Conservation (phyloP, 2,329 filamentous ascomycete species). For the Botrytis fragariae region DNA sequence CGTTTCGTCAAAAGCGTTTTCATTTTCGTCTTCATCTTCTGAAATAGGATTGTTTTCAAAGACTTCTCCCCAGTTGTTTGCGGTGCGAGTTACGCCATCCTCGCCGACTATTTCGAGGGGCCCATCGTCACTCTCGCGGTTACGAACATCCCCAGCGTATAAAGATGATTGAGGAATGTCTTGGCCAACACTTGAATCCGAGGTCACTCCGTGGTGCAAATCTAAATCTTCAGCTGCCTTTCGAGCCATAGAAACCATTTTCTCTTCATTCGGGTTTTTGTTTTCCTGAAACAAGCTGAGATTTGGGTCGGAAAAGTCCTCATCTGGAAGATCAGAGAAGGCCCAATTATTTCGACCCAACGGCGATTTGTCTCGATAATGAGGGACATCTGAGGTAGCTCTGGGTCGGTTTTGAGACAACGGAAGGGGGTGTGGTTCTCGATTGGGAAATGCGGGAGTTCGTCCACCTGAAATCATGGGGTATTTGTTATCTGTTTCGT, state of each 20-base stretch:
- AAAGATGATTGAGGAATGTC: neutral
- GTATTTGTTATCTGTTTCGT: neutral
- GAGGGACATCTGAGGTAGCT: slow-evolving; percentile 57
- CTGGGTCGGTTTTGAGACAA: slow-evolving; percentile 43
- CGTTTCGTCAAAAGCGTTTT: slow-evolving; percentile 10
- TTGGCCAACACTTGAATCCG: neutral
- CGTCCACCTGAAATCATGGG: slow-evolving; percentile 7
- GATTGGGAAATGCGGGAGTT: slow-evolving; percentile 4
- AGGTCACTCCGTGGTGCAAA: slow-evolving; percentile 3
- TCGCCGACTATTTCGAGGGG: slow-evolving; percentile 25
- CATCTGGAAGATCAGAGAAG: slow-evolving; percentile 46
- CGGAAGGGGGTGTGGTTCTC: slow-evolving; percentile 3
- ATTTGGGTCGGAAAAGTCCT: slow-evolving; percentile 17
- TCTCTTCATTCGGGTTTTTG: neutral
- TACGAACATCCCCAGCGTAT: too few relatives aligned
- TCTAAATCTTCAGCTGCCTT: slow-evolving; percentile 8
- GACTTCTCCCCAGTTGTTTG: slow-evolving; percentile 27
- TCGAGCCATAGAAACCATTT: slow-evolving; percentile 7
- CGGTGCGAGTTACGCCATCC: slow-evolving; percentile 27
- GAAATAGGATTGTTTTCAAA: slow-evolving; percentile 30
- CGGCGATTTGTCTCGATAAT: slow-evolving; percentile 47
- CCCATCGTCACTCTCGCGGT: slow-evolving; percentile 4
- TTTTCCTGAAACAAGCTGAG: neutral
- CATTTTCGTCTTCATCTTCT: slow-evolving; percentile 25
- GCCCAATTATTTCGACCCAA: slow-evolving; percentile 62